Conservation (phyloP, 2,329 filamentous ascomycete species). For the Xylaria sp. region DNA sequence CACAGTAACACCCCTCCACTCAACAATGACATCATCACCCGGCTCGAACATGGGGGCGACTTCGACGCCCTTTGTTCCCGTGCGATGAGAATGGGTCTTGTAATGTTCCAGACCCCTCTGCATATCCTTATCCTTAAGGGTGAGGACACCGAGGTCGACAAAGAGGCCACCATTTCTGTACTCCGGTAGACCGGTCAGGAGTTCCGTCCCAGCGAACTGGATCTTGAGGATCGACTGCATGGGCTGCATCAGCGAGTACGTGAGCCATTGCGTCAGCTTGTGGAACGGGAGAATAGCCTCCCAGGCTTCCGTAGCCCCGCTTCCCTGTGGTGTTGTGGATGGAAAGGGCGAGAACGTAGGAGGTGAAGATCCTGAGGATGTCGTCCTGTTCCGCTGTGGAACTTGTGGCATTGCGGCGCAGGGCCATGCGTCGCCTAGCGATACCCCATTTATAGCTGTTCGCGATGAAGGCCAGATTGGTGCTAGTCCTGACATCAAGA, state of each 20-base stretch:
- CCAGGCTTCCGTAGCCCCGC: slow-evolving; percentile 57
- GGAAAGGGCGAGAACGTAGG: slow-evolving; percentile 64
- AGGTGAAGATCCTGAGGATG: slow-evolving; percentile 53
- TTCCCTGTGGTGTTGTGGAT: background rate
- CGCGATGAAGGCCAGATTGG: slow-evolving; percentile 90
- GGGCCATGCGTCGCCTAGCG: slow-evolving; percentile 94
- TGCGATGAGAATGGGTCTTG: slow-evolving; percentile 74
- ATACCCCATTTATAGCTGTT: slow-evolving; percentile 85
- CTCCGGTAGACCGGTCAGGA: slow-evolving; percentile 88
- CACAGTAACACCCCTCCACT: slow-evolving; percentile 81
- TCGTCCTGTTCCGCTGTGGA: slow-evolving; percentile 18
- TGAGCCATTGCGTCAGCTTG: slow-evolving; percentile 94
- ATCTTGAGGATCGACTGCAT: slow-evolving; percentile 85
- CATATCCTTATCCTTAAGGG: slow-evolving; percentile 74
- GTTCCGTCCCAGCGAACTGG: slow-evolving; percentile 81
- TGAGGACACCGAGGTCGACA: slow-evolving; percentile 83
- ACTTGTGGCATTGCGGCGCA: slow-evolving; percentile 81
- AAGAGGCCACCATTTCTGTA: slow-evolving; percentile 93
- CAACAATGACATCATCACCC: slow-evolving; percentile 81
- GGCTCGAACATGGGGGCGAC: slow-evolving; percentile 76
- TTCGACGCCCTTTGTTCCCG: slow-evolving; percentile 69
- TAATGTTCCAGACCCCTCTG: slow-evolving; percentile 77
- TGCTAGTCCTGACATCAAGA: slow-evolving; percentile 86
- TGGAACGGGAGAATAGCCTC: slow-evolving; percentile 90
- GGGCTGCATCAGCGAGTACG: slow-evolving; percentile 91